Evolutionary conservation across 805 yeast species (phyloP), one percentile per base, ranked within the genome.

Genomic region (Suhomyces tanzawaensis): DNA sequence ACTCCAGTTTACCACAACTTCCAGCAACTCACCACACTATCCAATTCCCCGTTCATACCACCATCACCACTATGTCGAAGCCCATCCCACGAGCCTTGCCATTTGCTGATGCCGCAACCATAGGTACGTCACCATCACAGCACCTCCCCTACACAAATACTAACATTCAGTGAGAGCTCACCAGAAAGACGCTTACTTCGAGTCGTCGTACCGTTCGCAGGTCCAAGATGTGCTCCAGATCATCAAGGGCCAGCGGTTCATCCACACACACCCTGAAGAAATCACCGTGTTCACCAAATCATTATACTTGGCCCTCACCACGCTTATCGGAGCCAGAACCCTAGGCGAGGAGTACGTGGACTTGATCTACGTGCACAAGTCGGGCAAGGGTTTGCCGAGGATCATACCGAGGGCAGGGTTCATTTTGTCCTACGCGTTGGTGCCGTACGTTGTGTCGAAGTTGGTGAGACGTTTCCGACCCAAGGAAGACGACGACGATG

Each of bases 271-370:
- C 48, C 76, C 84, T 2, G 73, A 76, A 30, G 86, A 82, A 48
- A 67, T 89, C 11, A 64, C 81, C 0, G 71, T 78, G 0, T 55
- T 69, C 2, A 76, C 84, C 7, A 80, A 81, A 36, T 57, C 81
- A 1, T 30, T 82, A 0, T 91, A 91, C 54, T 66, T 87, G n/a
- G 58, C 73, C 2, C 62, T 86, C 16, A 91, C 97, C 0, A 90
- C 96, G 0, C 62, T 84, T 11, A 41, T 77, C 4, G 91, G 91
- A 0, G 76, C 85, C 1, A 71, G 91, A 37, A 91, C 98, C 0
- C 63, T 93, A 19, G 99, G 99, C 1, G 98, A 91, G 56, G 97
- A 91, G 61, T 91, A 91, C 60, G 89, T 89, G 11, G 96, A 91
- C 58, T 62, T 87, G 38, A 60, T 79, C 6, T 83, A 85, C 52